Base-by-base conservation (phyloP, 768 basidiomycete genomes). In the Punctularia strigosozonata region DNA sequence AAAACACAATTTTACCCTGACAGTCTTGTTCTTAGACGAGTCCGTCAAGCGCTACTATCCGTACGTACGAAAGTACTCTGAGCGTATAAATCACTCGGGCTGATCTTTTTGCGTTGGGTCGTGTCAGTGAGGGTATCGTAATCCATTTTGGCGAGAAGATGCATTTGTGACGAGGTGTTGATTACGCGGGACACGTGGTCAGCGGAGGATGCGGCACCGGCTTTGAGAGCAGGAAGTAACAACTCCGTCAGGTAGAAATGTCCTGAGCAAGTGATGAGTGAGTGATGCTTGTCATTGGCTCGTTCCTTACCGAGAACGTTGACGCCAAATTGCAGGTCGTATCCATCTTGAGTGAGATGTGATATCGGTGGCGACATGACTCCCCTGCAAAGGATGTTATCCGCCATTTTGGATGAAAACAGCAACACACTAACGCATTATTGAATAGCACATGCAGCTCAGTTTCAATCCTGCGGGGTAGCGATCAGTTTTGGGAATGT, bases 291-390 rank as follows among this genome's bases (percentile, higher is more conserved):
- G 10, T 10, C 33, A 10, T 10, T 19, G 19, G 8, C 10, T 12
- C 33, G 25, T 25, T n/a, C 38, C 43, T 21, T 22, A 45, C 58
- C 60, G 10, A 65, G 46, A 23, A 61, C 60, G 41, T 63, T 62
- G 19, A 58, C 63, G 3, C 57, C 63, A 21, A 63, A 64, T 39
- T 59, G 63, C 19, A 65, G 46, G 41, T 68, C 65, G 38, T 65
- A 68, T 0, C 60, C 58, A 22, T 68, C 58, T 1, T 48, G 53
- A 0, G 65, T 68, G 6, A 61, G 25, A 39, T 44, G 40, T 0
- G 59, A 54, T 0, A 56, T 37, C 0, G 61, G 57, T 2, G 52
- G 40, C 2, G 3, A 31, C 57, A 59, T 57, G 3, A 60, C 55
- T 2, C 58, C 61, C 1, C 60, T 64, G 38, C 24, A 21, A 24